Base-by-base conservation (phyloP, 2,329 filamentous ascomycete genomes). In the Endoconidiophora laricicola region DNA sequence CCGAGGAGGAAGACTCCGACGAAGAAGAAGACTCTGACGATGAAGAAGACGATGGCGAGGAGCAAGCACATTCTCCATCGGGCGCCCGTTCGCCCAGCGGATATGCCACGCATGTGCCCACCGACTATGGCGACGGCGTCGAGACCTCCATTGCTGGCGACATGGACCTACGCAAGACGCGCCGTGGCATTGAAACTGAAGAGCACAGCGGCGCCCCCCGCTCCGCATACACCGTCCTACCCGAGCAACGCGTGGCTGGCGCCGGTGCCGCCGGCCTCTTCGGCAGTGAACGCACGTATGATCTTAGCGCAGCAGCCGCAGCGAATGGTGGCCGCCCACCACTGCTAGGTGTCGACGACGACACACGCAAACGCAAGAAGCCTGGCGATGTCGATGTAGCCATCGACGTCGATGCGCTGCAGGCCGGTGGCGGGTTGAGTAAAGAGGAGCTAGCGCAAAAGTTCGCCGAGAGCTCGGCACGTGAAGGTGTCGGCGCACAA, bases 321-420 rank as follows among this genome's bases (percentile, higher is more conserved):
- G 16, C 16, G 1, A 18, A 18, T 18, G 16, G 16, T 55, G n/a
- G 16, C 9, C 24, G 23, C 4, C 36, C 69, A 73, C 54, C 66
- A 69, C 75, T 93, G 2, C 75, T 98, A 3, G 91, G 88, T 9
- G 74, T 78, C 55, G 86, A 93, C 22, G 83, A 87, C 52, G 78
- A 87, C 50, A 72, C 65, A 22, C 71, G 85, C 59, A 91, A 93
- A 68, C 77, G 86, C 59, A 98, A 96, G 78, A 94, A 95, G 74
- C 88, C 84, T 3, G 91, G 90, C 39, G 91, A 98, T 62, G 76
- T 98, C 22, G 91, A 98, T 57, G 83, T 96, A 24, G 86, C 87
- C 22, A 78, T 98, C 55, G 87, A 96, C 59, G 78, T 86, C 4
- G 90, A 96, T 61, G 74, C 82, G 37, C 65, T 98, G 54, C 78